Base-by-base conservation (phyloP, 2,329 filamentous ascomycete genomes). In the Amauroascus niger region DNA sequence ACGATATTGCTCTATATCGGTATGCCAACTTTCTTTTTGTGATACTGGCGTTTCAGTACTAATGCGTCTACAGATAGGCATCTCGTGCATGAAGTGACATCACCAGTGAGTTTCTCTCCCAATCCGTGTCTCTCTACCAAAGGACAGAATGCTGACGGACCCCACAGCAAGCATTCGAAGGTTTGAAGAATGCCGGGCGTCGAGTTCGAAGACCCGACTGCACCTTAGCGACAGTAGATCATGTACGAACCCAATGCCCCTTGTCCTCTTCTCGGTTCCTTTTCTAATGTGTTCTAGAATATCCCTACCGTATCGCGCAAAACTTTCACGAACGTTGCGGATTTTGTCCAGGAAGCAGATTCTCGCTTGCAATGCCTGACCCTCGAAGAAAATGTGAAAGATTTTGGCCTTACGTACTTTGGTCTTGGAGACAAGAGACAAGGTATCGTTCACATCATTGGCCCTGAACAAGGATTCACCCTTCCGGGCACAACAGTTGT, bases 391-490 rank as follows among this genome's bases (percentile, higher is more conserved):
- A 98, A 98, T 65, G 91, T 98, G 64, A 93, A 91, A 75, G 87
- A 91, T 60, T 97, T 96, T 68, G 89, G 88, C 65, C 79, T 98
- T 66, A 96, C 90, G 69, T 97, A 96, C 75, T 98, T 98, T 68
- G 93, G 93, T 58, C 83, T 98, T 59, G 87, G 86, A 62, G 91
- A 97, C 74, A 94, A 93, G 79, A 84, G 93, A 60, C 93, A 98
- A 74, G 93, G 93, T 61, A 98, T 98, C 64, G 93, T 97, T 55
- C 93, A 98, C 74, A 88, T 98, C 65, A 97, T 98, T 64, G 93
- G 93, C 33, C 93, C 93, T 39, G 93, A 98, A 77, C 93, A 98
- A 73, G 93, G 93, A 62, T 98, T 98, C 77, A 98, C 93, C 54
- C 84, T 97, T 35, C 93, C 93, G 40, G 93, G 88, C 62, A 97